Evolutionary conservation across 257 asterid species (phyloP).

Genomic region (Scutellaria minor): DNA sequence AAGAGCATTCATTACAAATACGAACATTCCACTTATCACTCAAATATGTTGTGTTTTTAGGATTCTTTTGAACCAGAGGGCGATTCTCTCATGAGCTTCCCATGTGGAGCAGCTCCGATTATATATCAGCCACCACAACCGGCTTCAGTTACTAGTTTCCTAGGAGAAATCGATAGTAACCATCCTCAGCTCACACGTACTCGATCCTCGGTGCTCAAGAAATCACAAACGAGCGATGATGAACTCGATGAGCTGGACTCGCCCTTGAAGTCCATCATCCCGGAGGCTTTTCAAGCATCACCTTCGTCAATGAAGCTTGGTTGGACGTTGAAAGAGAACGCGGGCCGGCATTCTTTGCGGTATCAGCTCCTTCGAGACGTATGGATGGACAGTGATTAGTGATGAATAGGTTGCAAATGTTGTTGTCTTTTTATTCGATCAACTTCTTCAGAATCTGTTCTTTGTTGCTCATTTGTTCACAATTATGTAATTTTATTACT

Average conservation of each 20-base stretch:
- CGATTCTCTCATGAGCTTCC: constrained; percentile 58
- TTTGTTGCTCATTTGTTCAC: too few relatives aligned
- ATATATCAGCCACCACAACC: constrained; percentile 60
- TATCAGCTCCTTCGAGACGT: constrained; percentile 72
- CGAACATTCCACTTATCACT: neutral
- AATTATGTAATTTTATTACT: too few relatives aligned
- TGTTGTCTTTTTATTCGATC: too few relatives aligned
- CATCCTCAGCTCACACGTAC: constrained; percentile 55
- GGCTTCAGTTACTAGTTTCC: constrained; percentile 47
- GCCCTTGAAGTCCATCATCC: constrained; percentile 58
- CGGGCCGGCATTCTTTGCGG: constrained; percentile 52
- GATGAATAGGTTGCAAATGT: neutral
- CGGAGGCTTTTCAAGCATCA: constrained; percentile 40
- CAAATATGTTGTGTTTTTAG: constrained; percentile 25
- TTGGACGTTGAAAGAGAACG: constrained; percentile 45
- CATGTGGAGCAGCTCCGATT: constrained; percentile 64
- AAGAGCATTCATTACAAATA: neutral
- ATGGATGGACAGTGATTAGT: constrained; percentile 55
- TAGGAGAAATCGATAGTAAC: constrained; percentile 46
- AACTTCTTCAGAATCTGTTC: too few relatives aligned
- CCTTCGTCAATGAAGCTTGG: constrained; percentile 43
- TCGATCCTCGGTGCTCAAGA: constrained; percentile 68
- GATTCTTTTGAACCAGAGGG: constrained; percentile 57
- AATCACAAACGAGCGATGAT: constrained; percentile 80
- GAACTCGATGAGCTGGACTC: constrained; percentile 77